phyloP scores from a whole-genome alignment of 176 grass and related monocot genomes.

The Chrysopogon serrulatus region DNA sequence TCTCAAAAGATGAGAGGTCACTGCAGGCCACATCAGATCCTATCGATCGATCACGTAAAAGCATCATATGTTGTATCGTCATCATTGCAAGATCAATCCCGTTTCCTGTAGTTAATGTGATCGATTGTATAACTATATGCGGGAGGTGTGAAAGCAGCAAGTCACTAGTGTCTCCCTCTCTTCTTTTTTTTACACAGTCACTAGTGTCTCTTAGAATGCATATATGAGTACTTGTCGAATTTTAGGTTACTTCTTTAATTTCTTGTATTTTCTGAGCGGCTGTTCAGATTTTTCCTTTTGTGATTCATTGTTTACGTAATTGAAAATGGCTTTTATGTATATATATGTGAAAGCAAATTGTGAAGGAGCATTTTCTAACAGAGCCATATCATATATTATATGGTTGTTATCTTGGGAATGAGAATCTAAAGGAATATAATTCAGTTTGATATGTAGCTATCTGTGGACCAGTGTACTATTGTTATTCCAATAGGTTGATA shows the following conservation, averaged over 20 bases:
- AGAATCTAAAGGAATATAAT: background rate
- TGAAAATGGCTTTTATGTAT: background rate
- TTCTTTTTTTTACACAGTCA: no score
- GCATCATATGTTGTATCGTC: slow-evolving; percentile 63
- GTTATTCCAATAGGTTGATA: background rate
- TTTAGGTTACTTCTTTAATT: background rate
- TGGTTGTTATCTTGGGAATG: background rate
- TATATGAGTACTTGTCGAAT: background rate
- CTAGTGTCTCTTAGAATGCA: no score
- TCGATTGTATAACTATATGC: slow-evolving; percentile 30
- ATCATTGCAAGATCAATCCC: slow-evolving; percentile 71
- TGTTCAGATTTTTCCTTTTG: background rate
- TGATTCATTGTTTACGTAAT: background rate
- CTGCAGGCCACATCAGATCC: slow-evolving; percentile 83
- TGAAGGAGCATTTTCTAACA: background rate
- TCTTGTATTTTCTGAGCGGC: background rate
- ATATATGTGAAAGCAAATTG: no score
- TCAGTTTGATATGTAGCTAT: background rate
- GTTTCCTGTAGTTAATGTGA: slow-evolving; percentile 25
- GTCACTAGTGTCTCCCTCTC: background rate
- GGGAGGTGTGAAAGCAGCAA: background rate
- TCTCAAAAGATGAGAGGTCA: slow-evolving; percentile 81
- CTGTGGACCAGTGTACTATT: background rate
- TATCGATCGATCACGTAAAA: slow-evolving; percentile 56
- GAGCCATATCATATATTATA: no score